Base-by-base conservation (phyloP, 1,284 basidiomycete species). In the Mycena citricolor region DNA sequence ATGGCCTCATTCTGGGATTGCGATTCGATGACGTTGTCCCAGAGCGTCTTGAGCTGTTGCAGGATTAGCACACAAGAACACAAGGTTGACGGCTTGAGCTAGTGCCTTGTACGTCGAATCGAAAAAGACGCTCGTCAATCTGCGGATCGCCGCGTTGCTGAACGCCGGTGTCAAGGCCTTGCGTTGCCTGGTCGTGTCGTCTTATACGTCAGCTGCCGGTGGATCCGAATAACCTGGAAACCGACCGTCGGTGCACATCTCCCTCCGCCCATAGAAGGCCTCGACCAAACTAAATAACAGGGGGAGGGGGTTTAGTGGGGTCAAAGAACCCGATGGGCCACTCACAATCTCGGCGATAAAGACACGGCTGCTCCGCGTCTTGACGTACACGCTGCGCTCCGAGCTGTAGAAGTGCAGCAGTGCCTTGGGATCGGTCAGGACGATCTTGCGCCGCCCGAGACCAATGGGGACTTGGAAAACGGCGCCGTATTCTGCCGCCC, bases 381-480 rank as follows among this genome's bases (percentile, higher is more conserved):
- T 66, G 8, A 71, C 62, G 47, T 80, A 81, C 0, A 60, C 68
- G 50, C 64, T 71, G 0, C 75, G 73, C 37, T 79, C 77, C 40
- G 62, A 65, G 0, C 66, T 62, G 46, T 73, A 76, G 42, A 79
- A 70, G 48, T 81, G 74, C 0, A 70, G 63, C 22, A 75, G 62
- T 0, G 79, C 79, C 51, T 73, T 77, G 0, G 77, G 73, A 51
- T 82, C 80, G 31, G 66, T 67, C 10, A 82, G 59, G 3, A 77
- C 57, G n/a, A 80, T 59, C 11, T 57, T 58, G 4, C 48, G 62
- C 1, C 60, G 52, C 0, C 76, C 75, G 10, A 81, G 55, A 0
- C 61, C 51, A 0, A 57, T 56, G 0, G 76, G 67, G n/a, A 76
- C 50, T 32, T 61, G 54, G 49, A 65, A 80, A 0, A 68, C 73